phyloP scores from a whole-genome alignment of 2,329 filamentous ascomycete genomes.

The Tricladium varicosporioides region DNA sequence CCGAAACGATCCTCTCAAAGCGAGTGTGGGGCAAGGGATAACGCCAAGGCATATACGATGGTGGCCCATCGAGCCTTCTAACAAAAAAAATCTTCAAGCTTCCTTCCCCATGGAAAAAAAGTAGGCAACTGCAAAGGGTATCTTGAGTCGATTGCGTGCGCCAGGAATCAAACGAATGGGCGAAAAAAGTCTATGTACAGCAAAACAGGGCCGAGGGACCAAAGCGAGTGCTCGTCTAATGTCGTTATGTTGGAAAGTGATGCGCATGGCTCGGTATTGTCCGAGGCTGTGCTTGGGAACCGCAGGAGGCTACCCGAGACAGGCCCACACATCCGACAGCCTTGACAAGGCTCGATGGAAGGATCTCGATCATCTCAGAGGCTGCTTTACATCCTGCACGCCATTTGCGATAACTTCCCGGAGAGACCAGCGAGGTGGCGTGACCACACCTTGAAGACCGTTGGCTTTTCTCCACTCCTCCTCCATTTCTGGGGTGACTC shows the following conservation, averaged over 20 bases:
- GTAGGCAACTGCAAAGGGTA: conserved; percentile 24
- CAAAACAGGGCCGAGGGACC: too few relatives aligned
- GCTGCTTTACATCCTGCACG: conserved; percentile 65
- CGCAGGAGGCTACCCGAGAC: too few relatives aligned
- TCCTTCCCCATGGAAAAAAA: conserved; percentile 3
- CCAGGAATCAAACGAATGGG: conserved; percentile 20
- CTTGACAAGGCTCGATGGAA: conserved; percentile 4
- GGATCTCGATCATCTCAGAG: conserved; percentile 48
- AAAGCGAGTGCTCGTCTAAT: neutral
- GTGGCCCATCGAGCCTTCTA: neutral
- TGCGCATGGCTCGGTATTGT: neutral
- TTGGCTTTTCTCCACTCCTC: conserved; percentile 61
- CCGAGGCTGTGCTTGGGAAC: conserved; percentile 1
- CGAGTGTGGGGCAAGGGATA: conserved; percentile 2
- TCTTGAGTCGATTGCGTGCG: conserved; percentile 17
- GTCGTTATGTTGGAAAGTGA: neutral
- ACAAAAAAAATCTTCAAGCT: conserved; percentile 3
- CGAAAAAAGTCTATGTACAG: conserved; percentile 2
- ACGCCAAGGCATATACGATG: neutral
- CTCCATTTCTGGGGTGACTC: conserved; percentile 69
- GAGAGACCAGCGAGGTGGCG: conserved; percentile 65
- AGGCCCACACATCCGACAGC: neutral
- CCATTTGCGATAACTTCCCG: conserved; percentile 70
- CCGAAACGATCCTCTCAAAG: conserved; percentile 3
- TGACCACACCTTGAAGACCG: conserved; percentile 47